Base-by-base conservation (phyloP, 495 filamentous ascomycete species). In the Hypoxylon crocopeplum region DNA sequence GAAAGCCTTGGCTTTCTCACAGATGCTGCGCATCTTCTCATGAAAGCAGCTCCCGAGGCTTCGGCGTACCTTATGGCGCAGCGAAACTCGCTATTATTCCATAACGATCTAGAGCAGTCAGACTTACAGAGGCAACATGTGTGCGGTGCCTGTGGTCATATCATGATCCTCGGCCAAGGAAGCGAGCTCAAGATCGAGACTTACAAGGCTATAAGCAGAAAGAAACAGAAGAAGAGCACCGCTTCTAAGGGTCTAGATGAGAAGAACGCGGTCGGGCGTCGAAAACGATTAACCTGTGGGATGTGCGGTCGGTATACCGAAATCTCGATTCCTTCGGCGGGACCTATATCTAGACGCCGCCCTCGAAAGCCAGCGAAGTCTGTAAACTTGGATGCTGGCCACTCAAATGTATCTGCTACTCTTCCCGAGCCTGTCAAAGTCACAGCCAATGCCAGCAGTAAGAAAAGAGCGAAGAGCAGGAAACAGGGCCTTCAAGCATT, bases 401-500 rank as follows among this genome's bases (percentile, higher is more conserved):
- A 34, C 32, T 17, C 45, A 1, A 56, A 51, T 25, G 24, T 30
- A 1, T 13, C 42, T 38, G 27, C 12, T 33, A 15, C 33, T 48
- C 16, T 32, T 8, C 2, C 51, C 6, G 56, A 55, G 7, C 33
- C 61, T 3, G 38, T 52, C n/a, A 69, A 47, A 22, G 37, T 38
- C 21, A 67, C 72, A 1, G 69, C 77, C 30, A 80, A 75, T 61
- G 73, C 77, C 4, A 81, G 66, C 69, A 82, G 77, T 67, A 82
- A 79, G 54, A 82, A 82, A 71, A 69, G 80, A 44, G 75, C 79
- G 10, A 84, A 81, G 64, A 76, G 70, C 42, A 73, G 77, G 37
- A 84, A 84, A 62, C 75, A 78, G 44, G 79, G 81, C 1, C 71
- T 84, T n/a, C 75, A 79, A 57, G 79, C 80, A 30, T 59, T 84